Evolutionary conservation across 2,329 filamentous ascomycete species (phyloP).

Genomic region (Botrytis fragariae): DNA sequence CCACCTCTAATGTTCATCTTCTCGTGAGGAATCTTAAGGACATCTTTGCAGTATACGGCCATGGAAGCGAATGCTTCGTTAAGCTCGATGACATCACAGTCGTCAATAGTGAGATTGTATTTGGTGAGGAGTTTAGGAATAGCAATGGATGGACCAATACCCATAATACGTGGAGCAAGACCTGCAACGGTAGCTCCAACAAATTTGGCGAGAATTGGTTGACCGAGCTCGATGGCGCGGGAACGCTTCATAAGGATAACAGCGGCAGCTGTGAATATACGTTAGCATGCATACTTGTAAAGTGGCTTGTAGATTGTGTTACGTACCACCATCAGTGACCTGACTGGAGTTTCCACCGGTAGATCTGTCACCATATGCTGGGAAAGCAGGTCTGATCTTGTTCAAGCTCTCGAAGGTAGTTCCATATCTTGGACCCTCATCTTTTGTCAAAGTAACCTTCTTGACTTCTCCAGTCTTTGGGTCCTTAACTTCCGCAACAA

Average conservation of each 20-base stretch:
- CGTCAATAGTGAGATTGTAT: constrained; percentile 72
- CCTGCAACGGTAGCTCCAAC: constrained; percentile 89
- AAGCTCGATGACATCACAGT: constrained; percentile 87
- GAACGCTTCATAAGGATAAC: constrained; percentile 92
- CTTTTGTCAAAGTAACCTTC: constrained; percentile 74
- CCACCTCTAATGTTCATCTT: constrained; percentile 83
- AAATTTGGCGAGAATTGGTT: constrained; percentile 93
- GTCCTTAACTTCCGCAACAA: constrained; percentile 78
- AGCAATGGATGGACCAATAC: constrained; percentile 75
- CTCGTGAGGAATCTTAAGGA: constrained; percentile 64
- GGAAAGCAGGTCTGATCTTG: constrained; percentile 89
- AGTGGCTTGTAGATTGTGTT: neutral
- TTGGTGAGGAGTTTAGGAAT: constrained; percentile 81
- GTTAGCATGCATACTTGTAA: neutral
- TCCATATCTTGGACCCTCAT: constrained; percentile 88
- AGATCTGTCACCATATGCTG: constrained; percentile 79
- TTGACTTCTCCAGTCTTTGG: constrained; percentile 76
- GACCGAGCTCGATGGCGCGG: constrained; percentile 78
- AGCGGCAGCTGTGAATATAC: constrained; percentile 61
- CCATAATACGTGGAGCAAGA: constrained; percentile 92
- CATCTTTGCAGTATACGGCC: constrained; percentile 88
- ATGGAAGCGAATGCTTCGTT: constrained; percentile 99
- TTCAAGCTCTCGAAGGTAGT: constrained; percentile 78
- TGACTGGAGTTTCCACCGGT: constrained; percentile 95
- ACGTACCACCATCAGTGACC: constrained; percentile 81